Base-by-base conservation (phyloP, 169 alveolate genomes). In the Plasmodium blacklocki region DNA sequence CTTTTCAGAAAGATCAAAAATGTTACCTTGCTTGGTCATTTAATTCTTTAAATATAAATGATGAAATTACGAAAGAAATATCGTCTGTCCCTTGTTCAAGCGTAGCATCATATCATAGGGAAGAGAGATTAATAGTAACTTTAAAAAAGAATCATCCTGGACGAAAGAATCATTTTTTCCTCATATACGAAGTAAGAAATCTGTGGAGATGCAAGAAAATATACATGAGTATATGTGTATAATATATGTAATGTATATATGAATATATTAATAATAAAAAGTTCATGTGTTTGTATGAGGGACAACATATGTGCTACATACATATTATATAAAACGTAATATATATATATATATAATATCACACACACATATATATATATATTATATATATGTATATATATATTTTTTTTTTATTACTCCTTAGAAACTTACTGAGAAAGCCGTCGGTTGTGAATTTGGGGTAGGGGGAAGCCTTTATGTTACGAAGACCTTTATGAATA, bases 11-110 rank as follows among this genome's bases (percentile, higher is more conserved):
- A 54, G 64, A 52, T 3, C 56, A 76, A 12, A 43, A 3, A n/a
- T 76, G 88, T 64, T 76, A 76, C 23, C 63, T 76, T 14, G 73
- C 76, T 1, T 76, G 88, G 88, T 63, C 76, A 0, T 76, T 76
- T 56, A 76, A 76, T 52, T 76, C 68, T 0, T 6, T 32, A 8
- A 64, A 18, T 52, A 62, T 76, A 23, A 76, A 76, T 21, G 66
- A 54, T 18, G 88, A 76, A 6, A 63, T 76, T 9, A 56, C n/a
- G 23, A 29, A 23, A 54, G 21, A 18, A 52, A 47, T 76, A 58
- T 45, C 76, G 11, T 74, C 63, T 12, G 18, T 50, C 1, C 29
- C 74, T 0, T 76, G 88, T 18, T 76, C 75, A 2, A 67, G 29
- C 9, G 88, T 76, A 1, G 63, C 88, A 3, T 8, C 50, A 18